phyloP scores from a whole-genome alignment of 2,329 filamentous ascomycete species.

The Elsinoe fawcettii region DNA sequence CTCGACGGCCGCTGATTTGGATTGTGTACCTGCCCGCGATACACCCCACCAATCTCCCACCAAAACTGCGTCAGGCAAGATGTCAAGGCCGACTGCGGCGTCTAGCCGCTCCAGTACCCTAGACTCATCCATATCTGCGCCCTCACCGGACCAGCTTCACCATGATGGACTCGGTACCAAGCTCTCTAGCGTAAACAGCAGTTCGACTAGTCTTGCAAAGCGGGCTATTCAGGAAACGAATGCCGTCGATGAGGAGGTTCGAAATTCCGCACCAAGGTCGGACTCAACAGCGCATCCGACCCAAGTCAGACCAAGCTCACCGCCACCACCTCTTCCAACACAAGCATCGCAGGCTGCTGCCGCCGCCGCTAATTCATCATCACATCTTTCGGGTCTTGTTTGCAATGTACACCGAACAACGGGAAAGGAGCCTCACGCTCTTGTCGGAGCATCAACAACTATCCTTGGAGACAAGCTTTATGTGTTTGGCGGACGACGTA shows the following conservation, averaged over 20 bases:
- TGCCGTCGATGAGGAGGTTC: neutral
- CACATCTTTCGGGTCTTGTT: slow-evolving; percentile 58
- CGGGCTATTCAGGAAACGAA: slow-evolving; percentile 36
- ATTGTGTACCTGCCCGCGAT: slow-evolving; percentile 21
- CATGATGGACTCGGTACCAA: slow-evolving; percentile 30
- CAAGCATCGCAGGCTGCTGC: slow-evolving; percentile 22
- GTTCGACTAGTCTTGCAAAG: slow-evolving; percentile 39
- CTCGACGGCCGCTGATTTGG: slow-evolving; percentile 25
- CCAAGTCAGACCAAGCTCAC: slow-evolving; percentile 20
- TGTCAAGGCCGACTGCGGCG: slow-evolving; percentile 37
- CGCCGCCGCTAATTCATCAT: slow-evolving; percentile 38
- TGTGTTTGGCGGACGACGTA: slow-evolving; percentile 84
- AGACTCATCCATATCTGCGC: slow-evolving; percentile 39
- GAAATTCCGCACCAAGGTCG: slow-evolving; percentile 26
- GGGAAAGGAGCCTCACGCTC: slow-evolving; percentile 77
- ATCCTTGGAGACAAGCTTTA: slow-evolving; percentile 93
- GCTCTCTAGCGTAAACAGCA: slow-evolving; percentile 38
- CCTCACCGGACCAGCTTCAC: slow-evolving; percentile 36
- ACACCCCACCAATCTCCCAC: slow-evolving; percentile 22
- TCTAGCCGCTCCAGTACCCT: slow-evolving; percentile 41
- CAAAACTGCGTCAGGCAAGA: slow-evolving; percentile 20
- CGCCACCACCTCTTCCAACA: slow-evolving; percentile 16
- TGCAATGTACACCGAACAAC: slow-evolving; percentile 74
- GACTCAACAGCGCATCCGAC: slow-evolving; percentile 25
- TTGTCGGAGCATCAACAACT: slow-evolving; percentile 92